phyloP scores from a whole-genome alignment of 495 filamentous ascomycete genomes.

The Hyaloscypha hepaticicola region DNA sequence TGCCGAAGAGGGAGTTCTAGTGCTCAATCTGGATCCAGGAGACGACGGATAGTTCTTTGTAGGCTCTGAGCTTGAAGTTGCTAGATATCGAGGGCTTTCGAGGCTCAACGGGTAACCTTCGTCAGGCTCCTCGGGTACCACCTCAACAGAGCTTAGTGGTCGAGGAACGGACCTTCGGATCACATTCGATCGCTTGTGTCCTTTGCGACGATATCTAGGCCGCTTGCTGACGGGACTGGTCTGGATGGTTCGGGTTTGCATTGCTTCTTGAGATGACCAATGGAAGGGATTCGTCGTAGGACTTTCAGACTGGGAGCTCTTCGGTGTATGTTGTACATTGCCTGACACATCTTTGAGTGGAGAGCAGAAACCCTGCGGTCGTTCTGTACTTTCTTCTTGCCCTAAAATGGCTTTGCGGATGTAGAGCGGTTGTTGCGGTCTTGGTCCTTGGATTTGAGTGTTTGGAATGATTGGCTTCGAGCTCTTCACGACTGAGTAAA shows the following conservation, averaged over 20 bases:
- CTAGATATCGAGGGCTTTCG: neutral
- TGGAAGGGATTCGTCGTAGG: constrained; percentile 20
- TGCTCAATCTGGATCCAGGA: neutral
- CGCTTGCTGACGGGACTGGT: constrained; percentile 5
- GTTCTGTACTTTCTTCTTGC: constrained; percentile 3
- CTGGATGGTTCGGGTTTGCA: constrained; percentile 13
- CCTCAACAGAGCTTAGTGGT: constrained; percentile 13
- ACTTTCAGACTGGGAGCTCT: neutral
- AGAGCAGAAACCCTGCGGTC: constrained; percentile 8
- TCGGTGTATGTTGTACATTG: constrained; percentile 1
- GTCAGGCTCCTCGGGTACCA: constrained; percentile 17
- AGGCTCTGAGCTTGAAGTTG: neutral
- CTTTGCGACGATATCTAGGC: constrained; percentile 4
- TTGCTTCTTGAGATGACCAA: constrained; percentile 23
- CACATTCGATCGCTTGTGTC: constrained; percentile 20
- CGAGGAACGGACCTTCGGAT: constrained; percentile 20
- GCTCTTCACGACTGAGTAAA: constrained; percentile 9
- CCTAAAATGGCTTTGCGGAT: constrained; percentile 18
- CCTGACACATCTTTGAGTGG: constrained; percentile 14
- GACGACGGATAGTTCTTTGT: neutral
- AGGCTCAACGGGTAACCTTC: constrained; percentile 11
- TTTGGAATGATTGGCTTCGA: constrained; percentile 11
- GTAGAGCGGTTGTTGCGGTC: constrained; percentile 12
- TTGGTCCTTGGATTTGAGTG: constrained; percentile 1
- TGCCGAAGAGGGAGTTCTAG: constrained; percentile 16